phyloP scores from a whole-genome alignment of 169 alveolate genomes.

The Perkinsus marinus region DNA sequence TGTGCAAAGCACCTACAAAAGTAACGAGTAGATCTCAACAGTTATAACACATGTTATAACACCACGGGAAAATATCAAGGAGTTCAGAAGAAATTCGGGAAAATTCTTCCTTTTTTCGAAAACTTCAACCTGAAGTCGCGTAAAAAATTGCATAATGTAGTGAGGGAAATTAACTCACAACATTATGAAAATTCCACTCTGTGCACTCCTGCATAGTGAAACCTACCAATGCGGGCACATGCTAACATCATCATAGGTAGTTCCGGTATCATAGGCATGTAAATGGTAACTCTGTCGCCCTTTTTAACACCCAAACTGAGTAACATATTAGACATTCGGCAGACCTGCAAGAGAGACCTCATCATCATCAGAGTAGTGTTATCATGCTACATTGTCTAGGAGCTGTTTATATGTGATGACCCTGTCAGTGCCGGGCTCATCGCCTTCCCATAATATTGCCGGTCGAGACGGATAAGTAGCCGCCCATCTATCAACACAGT shows the following conservation, averaged over 20 bases:
- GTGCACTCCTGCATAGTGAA: too few species aligned
- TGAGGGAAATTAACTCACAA: too few species aligned
- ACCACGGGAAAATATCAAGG: too few species aligned
- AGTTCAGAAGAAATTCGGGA: too few species aligned
- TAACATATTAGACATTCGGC: conserved; percentile 76
- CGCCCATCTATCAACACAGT: conserved; percentile 70
- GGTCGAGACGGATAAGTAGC: conserved; percentile 54
- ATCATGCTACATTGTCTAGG: conserved; percentile 32
- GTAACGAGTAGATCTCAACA: too few species aligned
- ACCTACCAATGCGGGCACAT: conserved; percentile 73
- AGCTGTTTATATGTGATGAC: conserved; percentile 55
- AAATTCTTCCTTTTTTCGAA: too few species aligned
- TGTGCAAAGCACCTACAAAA: conserved; percentile 3
- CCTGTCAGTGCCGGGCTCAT: conserved; percentile 50
- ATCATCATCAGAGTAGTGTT: not conserved
- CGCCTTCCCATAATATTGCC: conserved; percentile 75
- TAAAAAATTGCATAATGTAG: too few species aligned
- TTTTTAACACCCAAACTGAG: conserved; percentile 72
- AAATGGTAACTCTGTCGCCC: conserved; percentile 85
- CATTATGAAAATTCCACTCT: too few species aligned
- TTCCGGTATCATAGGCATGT: conserved; percentile 91
- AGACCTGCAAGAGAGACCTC: conserved; percentile 18
- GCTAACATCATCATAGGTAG: conserved; percentile 80
- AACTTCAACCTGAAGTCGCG: too few species aligned
- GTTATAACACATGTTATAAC: too few species aligned